phyloP scores from a whole-genome alignment of 208 protist genomes.

The Porcisia deanei region DNA sequence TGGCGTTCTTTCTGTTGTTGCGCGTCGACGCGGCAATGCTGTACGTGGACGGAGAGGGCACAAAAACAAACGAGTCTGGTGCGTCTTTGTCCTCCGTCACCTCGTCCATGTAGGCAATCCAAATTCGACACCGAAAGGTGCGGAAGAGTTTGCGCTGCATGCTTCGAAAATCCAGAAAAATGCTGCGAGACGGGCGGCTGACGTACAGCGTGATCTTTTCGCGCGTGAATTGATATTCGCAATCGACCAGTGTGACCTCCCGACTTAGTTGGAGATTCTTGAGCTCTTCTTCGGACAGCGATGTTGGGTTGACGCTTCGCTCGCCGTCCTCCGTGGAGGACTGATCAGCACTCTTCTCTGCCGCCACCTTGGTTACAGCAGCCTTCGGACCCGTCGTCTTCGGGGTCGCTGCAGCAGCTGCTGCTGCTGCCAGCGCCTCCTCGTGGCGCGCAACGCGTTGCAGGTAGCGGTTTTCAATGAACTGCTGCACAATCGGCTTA shows the following conservation, averaged over 20 bases:
- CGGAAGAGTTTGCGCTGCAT: constrained; percentile 77
- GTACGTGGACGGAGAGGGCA: constrained; percentile 20
- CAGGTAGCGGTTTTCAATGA: constrained; percentile 38
- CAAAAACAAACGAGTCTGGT: constrained; percentile 35
- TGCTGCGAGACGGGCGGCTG: constrained; percentile 37
- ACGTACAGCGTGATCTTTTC: constrained; percentile 79
- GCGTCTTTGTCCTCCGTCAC: constrained; percentile 45
- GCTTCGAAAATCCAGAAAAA: constrained; percentile 72
- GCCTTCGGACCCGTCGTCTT: background rate
- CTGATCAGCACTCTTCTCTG: constrained; percentile 3
- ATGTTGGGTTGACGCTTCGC: constrained; percentile 8
- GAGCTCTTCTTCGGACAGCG: constrained; percentile 21
- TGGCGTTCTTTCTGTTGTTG: background rate
- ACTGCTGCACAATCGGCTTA: constrained; percentile 39
- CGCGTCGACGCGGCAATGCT: background rate
- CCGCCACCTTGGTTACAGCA: background rate
- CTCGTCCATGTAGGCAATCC: constrained; percentile 78
- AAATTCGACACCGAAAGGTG: constrained; percentile 72
- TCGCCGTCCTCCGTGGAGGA: constrained; percentile 18
- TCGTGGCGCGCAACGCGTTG: constrained; percentile 30
- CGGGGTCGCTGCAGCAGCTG: constrained; percentile 2
- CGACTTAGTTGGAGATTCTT: constrained; percentile 30
- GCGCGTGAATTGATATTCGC: constrained; percentile 68
- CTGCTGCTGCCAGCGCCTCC: constrained; percentile 2
- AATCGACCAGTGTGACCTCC: constrained; percentile 44